Evolutionary conservation across 257 asterid genomes (phyloP).

Genomic region (Przewalskia tangutica): DNA sequence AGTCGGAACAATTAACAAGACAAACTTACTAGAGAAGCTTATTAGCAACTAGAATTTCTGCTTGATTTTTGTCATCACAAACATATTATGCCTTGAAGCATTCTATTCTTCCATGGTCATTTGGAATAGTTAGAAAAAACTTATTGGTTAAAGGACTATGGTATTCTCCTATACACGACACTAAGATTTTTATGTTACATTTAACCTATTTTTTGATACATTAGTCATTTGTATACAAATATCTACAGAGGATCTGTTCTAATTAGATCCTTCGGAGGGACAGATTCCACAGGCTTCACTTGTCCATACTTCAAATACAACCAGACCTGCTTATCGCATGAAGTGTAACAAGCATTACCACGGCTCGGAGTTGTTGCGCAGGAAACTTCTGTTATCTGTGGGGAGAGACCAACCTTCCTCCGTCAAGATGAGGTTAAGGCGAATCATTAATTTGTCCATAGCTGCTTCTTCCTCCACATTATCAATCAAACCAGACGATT

Average conservation of each 20-base stretch:
- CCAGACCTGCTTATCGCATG: background rate
- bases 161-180: background rate
- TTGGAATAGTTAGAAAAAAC: background rate
- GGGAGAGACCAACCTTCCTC: constrained; percentile 66
- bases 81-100: background rate
- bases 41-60: background rate
- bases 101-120: background rate
- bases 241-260: background rate
- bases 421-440: constrained; percentile 64
- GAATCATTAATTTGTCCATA: constrained; percentile 44
- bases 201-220: background rate
- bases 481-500: constrained; percentile 18
- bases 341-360: constrained; percentile 32
- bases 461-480: constrained; percentile 57
- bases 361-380: constrained; percentile 59
- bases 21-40: background rate
- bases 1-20: background rate
- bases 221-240: background rate
- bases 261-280: background rate
- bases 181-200: background rate
- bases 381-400: constrained; percentile 32
- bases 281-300: constrained; percentile 1
- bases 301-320: background rate
- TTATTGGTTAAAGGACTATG: background rate
- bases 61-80: background rate